Evolutionary conservation across 2,329 filamentous ascomycete genomes (phyloP).

Genomic region (Sporothrix schenckii): DNA sequence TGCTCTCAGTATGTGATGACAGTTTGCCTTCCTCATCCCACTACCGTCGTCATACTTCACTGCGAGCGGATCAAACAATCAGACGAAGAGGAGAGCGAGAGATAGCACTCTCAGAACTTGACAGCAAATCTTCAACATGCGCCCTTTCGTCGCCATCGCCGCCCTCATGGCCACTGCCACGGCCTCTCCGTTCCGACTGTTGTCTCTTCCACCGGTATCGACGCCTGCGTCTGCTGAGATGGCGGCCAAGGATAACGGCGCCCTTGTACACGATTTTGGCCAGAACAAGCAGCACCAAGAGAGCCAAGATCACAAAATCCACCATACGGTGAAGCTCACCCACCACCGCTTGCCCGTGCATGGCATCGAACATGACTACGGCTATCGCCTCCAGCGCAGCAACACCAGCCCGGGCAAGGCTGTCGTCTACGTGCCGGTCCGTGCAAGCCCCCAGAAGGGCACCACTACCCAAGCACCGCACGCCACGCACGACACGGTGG

Average conservation of each 20-base stretch:
- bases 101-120: neutral
- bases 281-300: neutral
- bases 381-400: constrained; percentile 22
- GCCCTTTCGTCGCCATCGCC: neutral
- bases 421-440: neutral
- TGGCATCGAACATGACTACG: neutral
- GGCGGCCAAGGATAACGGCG: neutral
- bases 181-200: constrained; percentile 2
- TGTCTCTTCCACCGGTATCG: neutral
- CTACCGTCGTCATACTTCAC: neutral
- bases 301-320: too few species aligned
- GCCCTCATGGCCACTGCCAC: neutral
- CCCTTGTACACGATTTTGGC: neutral
- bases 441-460: neutral
- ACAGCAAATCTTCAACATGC: neutral
- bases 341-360: constrained; percentile 13
- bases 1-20: neutral
- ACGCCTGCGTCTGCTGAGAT: neutral
- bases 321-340: neutral
- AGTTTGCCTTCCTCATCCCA: neutral
- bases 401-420: constrained; percentile 1
- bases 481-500: neutral
- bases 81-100: neutral
- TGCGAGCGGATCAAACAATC: neutral
- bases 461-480: neutral